Conservation (phyloP, 768 basidiomycete genomes). For the Ephemerocybe angulata region DNA sequence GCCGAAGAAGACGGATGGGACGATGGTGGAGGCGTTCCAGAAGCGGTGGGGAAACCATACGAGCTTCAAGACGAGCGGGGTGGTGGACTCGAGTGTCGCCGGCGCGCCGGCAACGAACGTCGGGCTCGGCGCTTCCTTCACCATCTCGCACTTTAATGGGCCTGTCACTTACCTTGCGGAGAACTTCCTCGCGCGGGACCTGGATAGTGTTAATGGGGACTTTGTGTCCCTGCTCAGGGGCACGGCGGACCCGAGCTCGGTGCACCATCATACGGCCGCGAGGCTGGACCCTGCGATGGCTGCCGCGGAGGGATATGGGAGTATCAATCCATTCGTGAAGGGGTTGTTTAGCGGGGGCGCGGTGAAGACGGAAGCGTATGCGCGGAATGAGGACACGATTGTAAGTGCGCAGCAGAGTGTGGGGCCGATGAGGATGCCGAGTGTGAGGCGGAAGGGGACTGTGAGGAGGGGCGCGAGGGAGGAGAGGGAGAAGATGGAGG, state of each 20-base stretch:
- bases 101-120: slow-evolving; percentile 68
- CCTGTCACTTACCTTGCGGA: slow-evolving; percentile 91
- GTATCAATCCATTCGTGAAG: slow-evolving; percentile 87
- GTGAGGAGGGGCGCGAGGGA: slow-evolving; percentile 58
- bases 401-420: slow-evolving; percentile 91
- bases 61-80: slow-evolving; percentile 61
- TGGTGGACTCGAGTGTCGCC: slow-evolving; percentile 21
- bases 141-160: slow-evolving; percentile 87
- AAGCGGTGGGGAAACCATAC: slow-evolving; percentile 95
- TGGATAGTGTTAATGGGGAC: slow-evolving; percentile 88
- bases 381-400: slow-evolving; percentile 90
- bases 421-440: slow-evolving; percentile 92
- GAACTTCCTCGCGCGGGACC: slow-evolving; percentile 82
- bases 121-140: slow-evolving; percentile 77
- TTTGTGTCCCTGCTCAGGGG: slow-evolving; percentile 89
- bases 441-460: slow-evolving; percentile 77
- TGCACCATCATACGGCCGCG: slow-evolving; percentile 2
- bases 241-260: slow-evolving; percentile 31
- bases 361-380: slow-evolving; percentile 90
- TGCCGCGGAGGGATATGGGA: slow-evolving; percentile 61
- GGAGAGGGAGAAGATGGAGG: slow-evolving; percentile 32
- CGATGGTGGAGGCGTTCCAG: slow-evolving; percentile 90
- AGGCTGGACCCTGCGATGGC: slow-evolving; percentile 3
- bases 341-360: slow-evolving; percentile 84
- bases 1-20: slow-evolving; percentile 88